Conservation (phyloP, 805 yeast genomes). For the Gaillardinia entomophila region DNA sequence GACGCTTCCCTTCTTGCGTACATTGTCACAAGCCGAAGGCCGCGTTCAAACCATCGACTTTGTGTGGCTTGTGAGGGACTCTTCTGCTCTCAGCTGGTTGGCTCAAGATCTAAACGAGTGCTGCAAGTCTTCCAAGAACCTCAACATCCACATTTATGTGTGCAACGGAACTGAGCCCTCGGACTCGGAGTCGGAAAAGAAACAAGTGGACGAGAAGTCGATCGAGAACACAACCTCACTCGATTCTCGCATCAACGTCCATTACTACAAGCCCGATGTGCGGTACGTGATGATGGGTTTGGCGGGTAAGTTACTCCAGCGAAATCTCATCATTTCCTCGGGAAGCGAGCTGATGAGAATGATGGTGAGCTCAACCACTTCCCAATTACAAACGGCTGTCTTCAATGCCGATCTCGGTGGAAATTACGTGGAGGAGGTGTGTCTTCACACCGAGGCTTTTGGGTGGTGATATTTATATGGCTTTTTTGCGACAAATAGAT, state of each 20-base stretch:
- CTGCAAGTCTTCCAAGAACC: background rate
- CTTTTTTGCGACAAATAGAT: too few relatives aligned
- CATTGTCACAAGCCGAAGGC: constrained; percentile 12
- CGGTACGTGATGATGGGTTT: constrained; percentile 10
- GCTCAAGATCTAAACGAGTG: constrained; percentile 23
- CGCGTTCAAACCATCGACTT: constrained; percentile 27
- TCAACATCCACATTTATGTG: constrained; percentile 1
- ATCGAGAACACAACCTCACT: background rate
- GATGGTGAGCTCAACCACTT: constrained; percentile 33
- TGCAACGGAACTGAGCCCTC: too few relatives aligned
- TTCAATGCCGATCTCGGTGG: constrained; percentile 19
- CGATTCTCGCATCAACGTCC: constrained; percentile 7
- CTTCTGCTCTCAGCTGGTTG: constrained; percentile 35
- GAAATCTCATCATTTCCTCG: constrained; percentile 39
- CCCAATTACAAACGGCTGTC: constrained; percentile 32
- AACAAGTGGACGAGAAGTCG: background rate
- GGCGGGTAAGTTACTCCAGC: constrained; percentile 11
- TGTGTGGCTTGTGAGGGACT: constrained; percentile 38
- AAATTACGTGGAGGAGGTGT: constrained; percentile 36
- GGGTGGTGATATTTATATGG: constrained; percentile 31
- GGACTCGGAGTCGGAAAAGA: background rate
- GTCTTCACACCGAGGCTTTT: constrained; percentile 47
- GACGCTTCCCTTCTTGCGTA: constrained; percentile 38
- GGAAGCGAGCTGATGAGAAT: constrained; percentile 40
- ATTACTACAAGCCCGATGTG: constrained; percentile 15